Evolutionary conservation across 768 basidiomycete genomes (phyloP).

Genomic region (Termitomyces heimii): DNA sequence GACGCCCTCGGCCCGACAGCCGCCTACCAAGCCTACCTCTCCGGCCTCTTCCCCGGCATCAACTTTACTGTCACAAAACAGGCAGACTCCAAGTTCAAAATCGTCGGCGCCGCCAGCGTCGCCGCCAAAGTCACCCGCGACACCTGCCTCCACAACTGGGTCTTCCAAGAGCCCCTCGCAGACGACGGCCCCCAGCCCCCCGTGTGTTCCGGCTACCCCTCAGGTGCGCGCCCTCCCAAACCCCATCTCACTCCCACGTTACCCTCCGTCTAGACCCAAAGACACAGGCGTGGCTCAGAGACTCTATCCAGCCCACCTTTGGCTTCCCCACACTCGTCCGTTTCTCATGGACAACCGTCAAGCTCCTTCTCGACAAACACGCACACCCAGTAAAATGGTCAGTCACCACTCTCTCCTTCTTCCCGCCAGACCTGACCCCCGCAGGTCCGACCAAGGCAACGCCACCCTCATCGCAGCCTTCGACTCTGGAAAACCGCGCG

Average conservation of each 20-base stretch:
- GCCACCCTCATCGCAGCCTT: constrained; percentile 74
- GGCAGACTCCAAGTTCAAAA: constrained; percentile 94
- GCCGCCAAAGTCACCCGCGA: constrained; percentile 97
- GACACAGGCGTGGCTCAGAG: constrained; percentile 81
- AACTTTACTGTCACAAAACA: constrained; percentile 86
- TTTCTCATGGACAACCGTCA: constrained; percentile 95
- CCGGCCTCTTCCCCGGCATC: constrained; percentile 76
- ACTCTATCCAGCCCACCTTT: constrained; percentile 78
- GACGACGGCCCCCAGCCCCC: constrained; percentile 42
- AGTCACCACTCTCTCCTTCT: constrained; percentile 5
- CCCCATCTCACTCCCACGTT: background rate
- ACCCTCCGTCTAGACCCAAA: constrained; percentile 65
- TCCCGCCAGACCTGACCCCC: background rate
- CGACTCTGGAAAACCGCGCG: constrained; percentile 57
- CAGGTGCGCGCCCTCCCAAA: constrained; percentile 44
- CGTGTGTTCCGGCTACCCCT: constrained; percentile 76
- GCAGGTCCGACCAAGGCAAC: constrained; percentile 83
- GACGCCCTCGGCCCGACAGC: constrained; percentile 89
- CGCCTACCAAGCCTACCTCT: constrained; percentile 81
- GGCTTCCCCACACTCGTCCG: constrained; percentile 88
- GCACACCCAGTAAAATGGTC: constrained; percentile 83
- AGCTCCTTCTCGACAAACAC: constrained; percentile 73
- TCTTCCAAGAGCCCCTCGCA: constrained; percentile 56
- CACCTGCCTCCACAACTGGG: constrained; percentile 83
- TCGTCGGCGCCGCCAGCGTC: constrained; percentile 96